phyloP scores from a whole-genome alignment of 352 stramenopile species.

The Aphanomyces astaci region DNA sequence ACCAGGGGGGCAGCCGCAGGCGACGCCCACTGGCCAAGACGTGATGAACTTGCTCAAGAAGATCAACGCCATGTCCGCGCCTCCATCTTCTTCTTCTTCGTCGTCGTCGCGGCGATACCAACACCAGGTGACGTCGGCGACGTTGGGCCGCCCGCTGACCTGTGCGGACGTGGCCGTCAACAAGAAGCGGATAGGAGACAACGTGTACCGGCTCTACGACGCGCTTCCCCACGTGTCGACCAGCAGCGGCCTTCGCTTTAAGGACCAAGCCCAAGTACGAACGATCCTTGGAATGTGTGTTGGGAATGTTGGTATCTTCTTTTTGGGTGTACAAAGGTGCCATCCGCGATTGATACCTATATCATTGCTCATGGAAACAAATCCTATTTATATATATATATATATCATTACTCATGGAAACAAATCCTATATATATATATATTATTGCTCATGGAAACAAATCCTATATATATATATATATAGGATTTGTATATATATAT shows the following conservation, averaged over 20 bases:
- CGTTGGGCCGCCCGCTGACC: conserved; percentile 6
- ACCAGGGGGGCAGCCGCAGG: background rate
- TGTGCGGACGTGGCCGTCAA: conserved; percentile 42
- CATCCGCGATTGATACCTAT: too few species aligned
- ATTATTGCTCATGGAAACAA: too few species aligned
- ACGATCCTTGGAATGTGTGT: too few species aligned
- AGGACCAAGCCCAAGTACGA: conserved; percentile 50
- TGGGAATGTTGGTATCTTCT: too few species aligned
- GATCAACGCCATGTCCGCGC: conserved; percentile 42
- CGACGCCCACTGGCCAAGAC: conserved; percentile 23
- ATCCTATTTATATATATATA: too few species aligned
- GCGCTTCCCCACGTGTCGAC: conserved; percentile 70
- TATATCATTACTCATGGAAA: too few species aligned
- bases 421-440: too few species aligned
- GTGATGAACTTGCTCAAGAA: conserved; percentile 85
- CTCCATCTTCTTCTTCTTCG: background rate
- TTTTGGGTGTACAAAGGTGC: too few species aligned
- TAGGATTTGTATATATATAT: too few species aligned
- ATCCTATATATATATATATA: too few species aligned
- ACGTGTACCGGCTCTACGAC: conserved; percentile 80
- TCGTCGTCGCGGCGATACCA: background rate
- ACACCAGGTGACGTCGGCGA: background rate
- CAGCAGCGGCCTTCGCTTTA: conserved; percentile 72
- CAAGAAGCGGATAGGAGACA: conserved; percentile 78
- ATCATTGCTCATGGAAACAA: too few species aligned